Base-by-base conservation (phyloP, 352 stramenopile species). In the Globisporangium spiculum region DNA sequence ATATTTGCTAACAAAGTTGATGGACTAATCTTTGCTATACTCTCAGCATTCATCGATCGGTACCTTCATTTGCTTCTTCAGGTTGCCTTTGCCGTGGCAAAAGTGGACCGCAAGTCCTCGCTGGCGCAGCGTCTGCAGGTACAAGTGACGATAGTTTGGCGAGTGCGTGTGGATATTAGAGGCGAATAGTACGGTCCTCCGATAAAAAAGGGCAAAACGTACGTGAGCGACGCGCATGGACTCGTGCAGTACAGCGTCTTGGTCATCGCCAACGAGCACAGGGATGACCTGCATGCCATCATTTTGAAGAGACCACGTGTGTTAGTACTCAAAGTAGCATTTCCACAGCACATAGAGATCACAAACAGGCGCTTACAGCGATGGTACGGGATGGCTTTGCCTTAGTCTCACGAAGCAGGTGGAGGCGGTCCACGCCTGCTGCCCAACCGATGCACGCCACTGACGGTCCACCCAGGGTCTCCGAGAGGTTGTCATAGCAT, bases 51-150 rank as follows among this genome's bases (percentile, higher is more conserved):
- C 44, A 52, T 52, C 44, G 16, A 18, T 46, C 44, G 16, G 44
- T 46, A 90, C 80, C 82, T 96, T 96, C 86, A 96, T 93, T 55
- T 94, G 83, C 69, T 96, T 96, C 65, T 96, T 96, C 68, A 96
- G 84, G 55, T 84, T 93, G 18, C 83, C 83, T 27, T 72, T 75
- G 22, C 80, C 86, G 53, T 96, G 87, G 52, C 86, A 93, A 65
- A 94, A 92, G 71, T 96, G 89, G n/a, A 96, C 87, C 0, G 64
- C 80, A 41, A 91, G 69, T 1, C 81, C 86, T 67, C 74, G 73
- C 38, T 81, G 71, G 24, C 89, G 84, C 56, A 96, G 77, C 5
- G 50, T 68, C 81, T 90, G 58, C 27, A 58, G 5, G 58, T 30
- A n/a, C 14, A 1, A 26, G 30, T 9, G 44, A 24, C 10, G 18